A percentile compares a stretch with the other conserved stretches of the same genome.
phyloP scores from a whole-genome alignment of 2,329 filamentous ascomycete genomes.

The Fusarium haematococcum region DNA sequence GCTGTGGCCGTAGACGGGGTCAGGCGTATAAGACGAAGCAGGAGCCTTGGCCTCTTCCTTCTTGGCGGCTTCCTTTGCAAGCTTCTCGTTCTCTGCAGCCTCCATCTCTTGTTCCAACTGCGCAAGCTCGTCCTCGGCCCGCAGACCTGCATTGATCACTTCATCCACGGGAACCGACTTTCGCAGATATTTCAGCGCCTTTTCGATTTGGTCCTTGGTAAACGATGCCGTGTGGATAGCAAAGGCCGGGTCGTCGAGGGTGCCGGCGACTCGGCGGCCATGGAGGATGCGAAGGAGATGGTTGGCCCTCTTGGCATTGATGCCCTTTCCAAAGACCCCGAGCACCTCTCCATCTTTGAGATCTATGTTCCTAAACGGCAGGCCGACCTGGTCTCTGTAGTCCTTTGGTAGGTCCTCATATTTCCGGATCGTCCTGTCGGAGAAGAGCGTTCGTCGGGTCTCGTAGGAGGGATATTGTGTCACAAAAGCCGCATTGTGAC shows the following conservation, averaged over 20 bases:
- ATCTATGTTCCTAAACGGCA: constrained; percentile 64
- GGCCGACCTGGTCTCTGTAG: constrained; percentile 67
- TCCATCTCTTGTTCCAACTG: constrained; percentile 59
- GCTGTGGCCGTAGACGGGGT: constrained; percentile 69
- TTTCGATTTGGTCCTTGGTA: constrained; percentile 54
- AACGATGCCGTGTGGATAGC: constrained; percentile 60
- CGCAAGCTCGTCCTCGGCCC: constrained; percentile 72
- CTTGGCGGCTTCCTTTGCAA: constrained; percentile 32
- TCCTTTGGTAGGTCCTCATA: constrained; percentile 69
- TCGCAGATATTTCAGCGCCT: constrained; percentile 67
- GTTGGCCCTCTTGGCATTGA: constrained; percentile 62
- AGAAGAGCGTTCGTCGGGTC: constrained; percentile 50
- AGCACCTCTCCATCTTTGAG: constrained; percentile 61
- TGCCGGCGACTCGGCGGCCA: constrained; percentile 72
- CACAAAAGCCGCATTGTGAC: constrained; percentile 21
- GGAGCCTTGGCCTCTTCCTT: constrained; percentile 40
- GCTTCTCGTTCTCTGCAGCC: constrained; percentile 38
- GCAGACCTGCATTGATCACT: constrained; percentile 68
- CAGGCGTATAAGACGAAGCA: constrained; percentile 46
- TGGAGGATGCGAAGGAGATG: constrained; percentile 69
- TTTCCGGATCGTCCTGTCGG: constrained; percentile 57
- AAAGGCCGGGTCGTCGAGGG: constrained; percentile 69
- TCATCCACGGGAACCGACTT: constrained; percentile 68
- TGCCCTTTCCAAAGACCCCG: constrained; percentile 62
- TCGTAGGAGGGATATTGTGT: constrained; percentile 31